These are phyloP conservation scores for Scleroderma bovista DNA, from an alignment of 768 basidiomycete genomes.

Conservation along the genomic window DNA sequence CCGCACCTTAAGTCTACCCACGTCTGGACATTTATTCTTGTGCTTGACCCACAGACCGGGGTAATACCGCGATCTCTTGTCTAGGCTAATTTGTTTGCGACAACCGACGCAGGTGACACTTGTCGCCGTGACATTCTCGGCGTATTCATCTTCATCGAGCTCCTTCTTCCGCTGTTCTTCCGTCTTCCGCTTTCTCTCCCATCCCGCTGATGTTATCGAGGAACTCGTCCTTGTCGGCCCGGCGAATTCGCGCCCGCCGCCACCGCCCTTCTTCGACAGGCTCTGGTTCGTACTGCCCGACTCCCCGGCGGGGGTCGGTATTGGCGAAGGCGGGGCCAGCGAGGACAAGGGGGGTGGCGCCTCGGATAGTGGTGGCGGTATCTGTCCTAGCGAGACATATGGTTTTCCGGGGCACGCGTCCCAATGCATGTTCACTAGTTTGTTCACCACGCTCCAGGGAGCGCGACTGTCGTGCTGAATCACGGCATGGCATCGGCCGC, in stretches of 20 bases:
- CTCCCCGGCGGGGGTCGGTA: slow-evolving; percentile 5
- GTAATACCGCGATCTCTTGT: slow-evolving; percentile 30
- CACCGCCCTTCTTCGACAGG: background rate
- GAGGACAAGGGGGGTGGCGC: slow-evolving; percentile 10
- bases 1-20: slow-evolving; percentile 24
- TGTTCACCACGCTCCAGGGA: slow-evolving; percentile 21
- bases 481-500: slow-evolving; percentile 19
- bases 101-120: slow-evolving; percentile 29
- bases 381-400: slow-evolving; percentile 8
- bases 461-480: slow-evolving; percentile 25
- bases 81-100: slow-evolving; percentile 27
- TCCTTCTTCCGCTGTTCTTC: slow-evolving; percentile 21
- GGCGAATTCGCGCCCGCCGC: background rate
- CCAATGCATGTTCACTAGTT: slow-evolving; percentile 25
- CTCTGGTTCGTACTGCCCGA: background rate
- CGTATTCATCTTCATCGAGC: slow-evolving; percentile 27
- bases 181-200: slow-evolving; percentile 24
- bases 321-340: slow-evolving; percentile 2
- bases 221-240: slow-evolving; percentile 1
- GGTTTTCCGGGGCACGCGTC: slow-evolving; percentile 19
- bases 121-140: slow-evolving; percentile 16
- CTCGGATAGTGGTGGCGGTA: background rate
- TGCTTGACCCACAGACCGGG: slow-evolving; percentile 33
- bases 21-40: slow-evolving; percentile 21
- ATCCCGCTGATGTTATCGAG: slow-evolving; percentile 13